Base-by-base conservation (phyloP, 352 stramenopile species). In the Pythium guiyangense region DNA sequence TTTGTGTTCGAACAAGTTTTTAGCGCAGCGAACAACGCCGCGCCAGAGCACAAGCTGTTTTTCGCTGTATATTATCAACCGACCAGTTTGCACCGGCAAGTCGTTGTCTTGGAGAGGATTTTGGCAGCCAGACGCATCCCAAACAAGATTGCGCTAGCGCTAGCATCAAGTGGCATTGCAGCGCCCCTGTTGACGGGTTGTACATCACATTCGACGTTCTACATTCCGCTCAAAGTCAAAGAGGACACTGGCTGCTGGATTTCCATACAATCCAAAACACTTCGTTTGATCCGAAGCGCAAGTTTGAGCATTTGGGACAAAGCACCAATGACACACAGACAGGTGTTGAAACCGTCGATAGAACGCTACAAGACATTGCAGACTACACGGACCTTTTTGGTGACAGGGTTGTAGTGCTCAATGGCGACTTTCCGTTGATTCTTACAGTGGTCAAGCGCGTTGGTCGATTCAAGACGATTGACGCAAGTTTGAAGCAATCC, bases 121-220 rank as follows among this genome's bases (percentile, higher is more conserved):
- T n/a, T n/a, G n/a, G n/a, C n/a, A n/a, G n/a, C n/a, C n/a, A n/a
- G n/a, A n/a, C n/a, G n/a, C n/a, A n/a, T n/a, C n/a, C n/a, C n/a
- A n/a, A n/a, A 39, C 0, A 64, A 65, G 15, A 69, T 70, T 17
- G 65, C 52, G 0, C 50, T 78, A 6, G 64, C 65, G 0, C 60
- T 66, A 1, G 67, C 72, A 9, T 68, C 67, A 4, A 70, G 67
- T 27, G 58, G 73, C 1, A 73, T 78, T 48, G 57, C 68, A 1
- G 65, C 68, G 2, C 29, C 54, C 5, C 39, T 81, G 12, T 49
- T 81, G 1, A 57, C 40, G 10, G 64, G 64, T 9, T 44, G 62
- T 4, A 81, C 66, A 0, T 66, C 69, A 1, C 60, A 74, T 29
- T 78, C 60, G 1, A 67, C 46, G 20, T 77, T 83, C 29, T 52